These are phyloP conservation scores for Vanrija humicola DNA, from an alignment of 1,284 basidiomycete species.

Conservation along the genomic window DNA sequence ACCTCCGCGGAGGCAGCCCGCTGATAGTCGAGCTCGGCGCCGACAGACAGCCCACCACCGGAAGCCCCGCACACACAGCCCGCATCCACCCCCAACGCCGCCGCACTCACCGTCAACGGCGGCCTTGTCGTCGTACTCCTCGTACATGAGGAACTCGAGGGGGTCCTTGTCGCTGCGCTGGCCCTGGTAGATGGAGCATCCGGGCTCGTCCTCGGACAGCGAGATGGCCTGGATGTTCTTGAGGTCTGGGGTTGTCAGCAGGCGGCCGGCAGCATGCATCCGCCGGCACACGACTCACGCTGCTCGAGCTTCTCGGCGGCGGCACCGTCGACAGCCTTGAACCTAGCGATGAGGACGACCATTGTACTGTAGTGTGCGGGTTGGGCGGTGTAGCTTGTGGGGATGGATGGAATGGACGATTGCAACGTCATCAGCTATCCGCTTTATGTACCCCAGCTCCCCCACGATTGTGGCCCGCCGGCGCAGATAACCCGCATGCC, in stretches of 20 bases:
- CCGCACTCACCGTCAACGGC: constrained; percentile 8
- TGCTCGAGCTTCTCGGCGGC: constrained; percentile 9
- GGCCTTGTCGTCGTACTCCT: constrained; percentile 13
- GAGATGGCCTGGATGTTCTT: constrained; percentile 6
- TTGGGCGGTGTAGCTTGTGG: not conserved
- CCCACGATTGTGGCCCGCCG: too few species aligned
- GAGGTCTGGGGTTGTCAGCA: constrained; percentile 9
- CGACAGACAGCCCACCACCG: not conserved
- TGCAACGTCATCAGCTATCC: too few species aligned
- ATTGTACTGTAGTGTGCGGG: constrained; percentile 1
- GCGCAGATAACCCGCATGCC: too few species aligned
- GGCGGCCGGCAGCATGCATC: too few species aligned
- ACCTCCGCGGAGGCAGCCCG: too few species aligned
- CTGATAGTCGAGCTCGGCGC: too few species aligned
- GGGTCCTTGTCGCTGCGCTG: constrained; percentile 6
- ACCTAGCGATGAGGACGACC: constrained; percentile 7
- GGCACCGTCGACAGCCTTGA: constrained; percentile 2
- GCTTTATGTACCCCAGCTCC: too few species aligned
- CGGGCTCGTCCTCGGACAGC: constrained; percentile 11
- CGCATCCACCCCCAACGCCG: not conserved
- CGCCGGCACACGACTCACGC: constrained; percentile 1
- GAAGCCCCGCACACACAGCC: not conserved
- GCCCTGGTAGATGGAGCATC: constrained; percentile 6
- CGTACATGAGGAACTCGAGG: constrained; percentile 11
- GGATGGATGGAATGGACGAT: too few species aligned